Base-by-base conservation (phyloP, 805 yeast species). In the Kodamaea kakaduensis region DNA sequence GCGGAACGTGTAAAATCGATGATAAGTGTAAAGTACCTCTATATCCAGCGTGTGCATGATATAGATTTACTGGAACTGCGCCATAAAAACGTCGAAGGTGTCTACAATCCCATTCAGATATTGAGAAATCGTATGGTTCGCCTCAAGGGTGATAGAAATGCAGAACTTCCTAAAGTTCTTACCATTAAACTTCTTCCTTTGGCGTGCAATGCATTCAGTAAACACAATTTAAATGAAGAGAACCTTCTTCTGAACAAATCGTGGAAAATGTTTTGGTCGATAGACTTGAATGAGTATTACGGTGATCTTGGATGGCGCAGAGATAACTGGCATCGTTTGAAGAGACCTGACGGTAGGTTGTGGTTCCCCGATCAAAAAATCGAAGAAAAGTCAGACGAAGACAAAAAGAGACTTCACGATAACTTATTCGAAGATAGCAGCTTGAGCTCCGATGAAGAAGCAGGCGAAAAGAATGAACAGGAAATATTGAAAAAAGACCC, bases 61-160 rank as follows among this genome's bases (percentile, higher is more conserved):
- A 17, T 32, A 2, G 26, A 33, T 1, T 26, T 17, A 12, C 52
- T 50, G 10, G 38, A 42, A 12, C 42, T 38, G 2, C 50, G 51
- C 0, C 70, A 72, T 43, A 70, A 67, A 2, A 75, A 74, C 2
- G 72, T 82, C 3, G 86, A 79, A 37, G 84, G 81, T 2, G 71
- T 75, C 3, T 87, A 80, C 62, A 87, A 87, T 51, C 96, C 96
- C 3, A 61, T 87, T 28, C 95, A 85, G 56, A 71, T 80, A n/a
- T 76, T 87, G 17, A 62, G 96, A 38, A 82, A 86, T 56, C 67
- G 95, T 39, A 68, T 67, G 45, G 52, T 81, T 3, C 56, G 84
- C 35, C 29, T 16, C 9, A 69, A 67, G 33, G 75, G 73, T 38
- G 60, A 63, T 22, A 18, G 15, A 6, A 14, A 29, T n/a, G 20